Base-by-base conservation (phyloP, 2,329 filamentous ascomycete species). In the Lasiodiplodia sp. region DNA sequence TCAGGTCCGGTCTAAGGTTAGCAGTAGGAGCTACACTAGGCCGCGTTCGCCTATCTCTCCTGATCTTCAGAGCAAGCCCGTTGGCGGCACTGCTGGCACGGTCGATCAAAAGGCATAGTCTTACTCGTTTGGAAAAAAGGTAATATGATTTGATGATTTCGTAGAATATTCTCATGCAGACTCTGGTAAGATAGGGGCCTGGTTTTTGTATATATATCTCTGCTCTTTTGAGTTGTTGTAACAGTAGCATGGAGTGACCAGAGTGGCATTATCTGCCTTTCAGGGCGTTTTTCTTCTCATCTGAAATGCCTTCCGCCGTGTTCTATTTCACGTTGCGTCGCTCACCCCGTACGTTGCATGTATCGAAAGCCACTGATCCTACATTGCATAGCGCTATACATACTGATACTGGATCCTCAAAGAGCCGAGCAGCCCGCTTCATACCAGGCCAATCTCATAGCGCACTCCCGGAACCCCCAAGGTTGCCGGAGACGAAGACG, bases 31-130 rank as follows among this genome's bases (percentile, higher is more conserved):
- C 8, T 49, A 8, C 11, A 44, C 62, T 10, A 65, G 62, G 40
- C 62, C 62, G n/a, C 62, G 51, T 10, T 65, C 62, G 23, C 58
- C 58, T n/a, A 14, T 64, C 8, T 64, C 44, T 37, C 60, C 60
- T n/a, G 44, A 64, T n/a, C 31, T 52, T 12, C 37, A 64, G 60
- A 52, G 31, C 60, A 64, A 52, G 31, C 60, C 60, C 10, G 7
- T 64, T 31, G 60, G 60, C 37, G 60, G 44, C 3, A 28, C 60
- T 2, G 28, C 60, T 28, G 60, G 58, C 44, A 51, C 58, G 10
- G 34, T 63, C 21, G 58, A 63, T 23, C 58, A 16, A 8, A 37
- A 16, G 47, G 4, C 58, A 11, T 63, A 31, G 51, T 23, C n/a
- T n/a, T n/a, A n/a, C n/a, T 12, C 12, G n/a, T 40, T 52, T n/a